A percentile compares a stretch with the other conserved stretches of the same genome.
Evolutionary conservation across 75 land plant genomes (phyloP).

Genomic region (Ceratopteris richardii): DNA sequence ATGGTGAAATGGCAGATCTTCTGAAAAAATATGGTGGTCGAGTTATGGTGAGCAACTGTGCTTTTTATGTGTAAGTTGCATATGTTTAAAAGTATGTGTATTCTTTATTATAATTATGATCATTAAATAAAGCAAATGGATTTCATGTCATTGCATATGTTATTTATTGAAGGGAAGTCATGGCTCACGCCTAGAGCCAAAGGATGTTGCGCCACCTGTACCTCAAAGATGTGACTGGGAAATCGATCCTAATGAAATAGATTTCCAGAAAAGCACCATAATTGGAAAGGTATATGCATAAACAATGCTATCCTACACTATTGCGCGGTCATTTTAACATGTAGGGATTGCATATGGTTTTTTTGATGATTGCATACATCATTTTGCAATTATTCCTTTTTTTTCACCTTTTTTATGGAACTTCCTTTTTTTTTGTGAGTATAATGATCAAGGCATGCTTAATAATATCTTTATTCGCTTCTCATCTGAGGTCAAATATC

Average conservation of each 20-base stretch:
- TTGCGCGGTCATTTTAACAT: too few species aligned
- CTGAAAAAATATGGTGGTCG: constrained; percentile 9
- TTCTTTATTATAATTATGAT: too few species aligned
- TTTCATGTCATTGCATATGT: too few species aligned
- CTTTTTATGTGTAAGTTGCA: neutral
- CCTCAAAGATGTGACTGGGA: constrained; percentile 86
- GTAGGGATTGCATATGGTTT: neutral
- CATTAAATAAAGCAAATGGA: too few species aligned
- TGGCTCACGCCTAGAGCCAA: constrained; percentile 62
- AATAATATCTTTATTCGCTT: too few species aligned
- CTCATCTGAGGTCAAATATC: neutral
- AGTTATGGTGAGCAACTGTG: constrained; percentile 6
- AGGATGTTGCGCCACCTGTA: constrained; percentile 58
- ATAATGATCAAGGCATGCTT: too few species aligned
- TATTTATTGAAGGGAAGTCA: constrained; percentile 51
- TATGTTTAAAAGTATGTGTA: neutral
- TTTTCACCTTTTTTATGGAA: neutral
- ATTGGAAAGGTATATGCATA: constrained; percentile 79
- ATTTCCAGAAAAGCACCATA: constrained; percentile 42
- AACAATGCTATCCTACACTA: too few species aligned
- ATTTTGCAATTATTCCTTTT: neutral
- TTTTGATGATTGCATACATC: neutral
- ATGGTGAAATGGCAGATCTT: constrained; percentile 1
- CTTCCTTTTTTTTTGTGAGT: too few species aligned
- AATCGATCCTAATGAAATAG: constrained; percentile 76